Conservation (phyloP, 345 rosid species). For the Aurinia saxatilis region DNA sequence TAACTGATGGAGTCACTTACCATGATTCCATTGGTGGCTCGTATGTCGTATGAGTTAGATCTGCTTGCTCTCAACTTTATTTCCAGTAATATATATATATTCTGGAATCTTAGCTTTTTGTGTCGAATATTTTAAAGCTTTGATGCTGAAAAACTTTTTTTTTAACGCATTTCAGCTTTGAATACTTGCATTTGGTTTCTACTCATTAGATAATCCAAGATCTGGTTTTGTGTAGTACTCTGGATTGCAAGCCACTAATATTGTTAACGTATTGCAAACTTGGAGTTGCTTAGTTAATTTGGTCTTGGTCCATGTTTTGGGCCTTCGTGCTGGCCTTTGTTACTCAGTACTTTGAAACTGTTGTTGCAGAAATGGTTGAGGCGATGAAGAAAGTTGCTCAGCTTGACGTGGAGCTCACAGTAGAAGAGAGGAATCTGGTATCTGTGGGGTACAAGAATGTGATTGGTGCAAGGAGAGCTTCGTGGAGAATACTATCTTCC, state of each 20-base stretch:
- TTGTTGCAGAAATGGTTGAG: slow-evolving; percentile 54
- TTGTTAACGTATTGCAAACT: not conserved
- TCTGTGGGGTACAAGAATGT: slow-evolving; percentile 72
- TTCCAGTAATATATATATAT: not conserved
- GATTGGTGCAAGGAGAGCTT: slow-evolving; percentile 60
- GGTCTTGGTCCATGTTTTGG: not conserved
- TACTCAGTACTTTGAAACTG: not conserved
- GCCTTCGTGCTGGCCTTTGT: not conserved
- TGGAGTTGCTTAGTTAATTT: not conserved
- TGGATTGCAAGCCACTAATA: not conserved
- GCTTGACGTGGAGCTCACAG: slow-evolving; percentile 43
- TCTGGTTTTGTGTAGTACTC: not conserved
- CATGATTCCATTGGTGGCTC: not conserved
- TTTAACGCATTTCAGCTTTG: not conserved
- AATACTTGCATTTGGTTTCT: no score
- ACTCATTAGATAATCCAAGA: no score
- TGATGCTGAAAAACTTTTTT: no score
- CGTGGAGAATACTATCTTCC: slow-evolving; percentile 60
- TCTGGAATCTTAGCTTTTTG: not conserved
- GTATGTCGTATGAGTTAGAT: not conserved
- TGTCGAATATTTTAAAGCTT: not conserved
- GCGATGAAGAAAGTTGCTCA: slow-evolving; percentile 56
- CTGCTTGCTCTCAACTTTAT: not conserved
- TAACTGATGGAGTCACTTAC: not conserved
- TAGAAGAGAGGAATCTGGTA: slow-evolving; percentile 59